These are phyloP conservation scores for Xylariaceae sp. DNA, from an alignment of 2,329 filamentous ascomycete genomes.

Conservation along the genomic window DNA sequence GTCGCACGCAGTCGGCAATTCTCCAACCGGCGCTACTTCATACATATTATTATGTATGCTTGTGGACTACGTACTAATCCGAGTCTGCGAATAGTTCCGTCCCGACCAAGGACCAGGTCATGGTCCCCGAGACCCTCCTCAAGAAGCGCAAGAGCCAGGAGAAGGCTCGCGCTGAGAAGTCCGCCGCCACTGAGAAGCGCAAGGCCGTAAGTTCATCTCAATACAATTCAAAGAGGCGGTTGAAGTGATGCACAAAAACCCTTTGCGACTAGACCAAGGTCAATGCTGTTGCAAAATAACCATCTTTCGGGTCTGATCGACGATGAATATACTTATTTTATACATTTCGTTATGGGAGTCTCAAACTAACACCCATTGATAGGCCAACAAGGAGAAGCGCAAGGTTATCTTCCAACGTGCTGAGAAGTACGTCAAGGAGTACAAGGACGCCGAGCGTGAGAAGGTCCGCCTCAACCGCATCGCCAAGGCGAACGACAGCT, in stretches of 20 bases:
- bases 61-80: constrained; percentile 77
- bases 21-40: constrained; percentile 74
- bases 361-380: constrained; percentile 32
- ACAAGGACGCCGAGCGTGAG: constrained; percentile 97
- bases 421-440: constrained; percentile 99
- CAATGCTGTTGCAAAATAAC: constrained; percentile 98
- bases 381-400: constrained; percentile 99
- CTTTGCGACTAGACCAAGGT: constrained; percentile 89
- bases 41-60: constrained; percentile 53
- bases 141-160: constrained; percentile 99
- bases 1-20: constrained; percentile 87
- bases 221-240: constrained; percentile 21
- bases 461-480: constrained; percentile 89
- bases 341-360: not conserved
- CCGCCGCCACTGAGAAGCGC: constrained; percentile 75
- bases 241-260: constrained; percentile 82
- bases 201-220: constrained; percentile 71
- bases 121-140: constrained; percentile 98
- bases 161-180: constrained; percentile 91
- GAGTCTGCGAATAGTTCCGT: constrained; percentile 66
- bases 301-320: constrained; percentile 99
- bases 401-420: constrained; percentile 99
- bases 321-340: constrained; percentile 16
- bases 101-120: constrained; percentile 89
- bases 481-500: constrained; percentile 87